Conservation (phyloP, 202 grass and related monocot species). For the Carex sylvatica region DNA sequence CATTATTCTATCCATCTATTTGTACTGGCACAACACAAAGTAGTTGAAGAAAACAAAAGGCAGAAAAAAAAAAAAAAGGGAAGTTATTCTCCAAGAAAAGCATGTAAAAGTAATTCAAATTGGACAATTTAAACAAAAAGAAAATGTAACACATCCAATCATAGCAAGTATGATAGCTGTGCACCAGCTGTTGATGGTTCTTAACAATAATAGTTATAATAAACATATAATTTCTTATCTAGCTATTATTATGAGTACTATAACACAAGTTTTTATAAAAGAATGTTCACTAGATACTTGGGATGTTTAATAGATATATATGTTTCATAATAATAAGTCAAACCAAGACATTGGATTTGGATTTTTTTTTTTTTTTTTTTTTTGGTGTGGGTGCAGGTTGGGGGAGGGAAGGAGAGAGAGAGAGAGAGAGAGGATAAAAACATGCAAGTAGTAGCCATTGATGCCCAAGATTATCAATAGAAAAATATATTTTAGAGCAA, state of each 20-base stretch:
- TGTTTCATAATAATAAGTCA: conserved; percentile 6
- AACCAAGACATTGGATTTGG: not conserved
- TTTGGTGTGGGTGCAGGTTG: not conserved
- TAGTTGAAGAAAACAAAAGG: not conserved
- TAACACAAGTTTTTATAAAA: not conserved
- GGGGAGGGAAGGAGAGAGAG: not conserved
- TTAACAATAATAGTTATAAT: not conserved
- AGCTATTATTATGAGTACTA: not conserved
- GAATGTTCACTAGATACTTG: not conserved
- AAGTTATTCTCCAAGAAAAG: not conserved
- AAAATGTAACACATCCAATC: not conserved
- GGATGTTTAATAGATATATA: not conserved
- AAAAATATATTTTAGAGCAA: not conserved
- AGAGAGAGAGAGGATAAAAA: not conserved
- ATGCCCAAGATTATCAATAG: not conserved
- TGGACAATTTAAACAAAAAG: not conserved
- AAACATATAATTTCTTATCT: not conserved
- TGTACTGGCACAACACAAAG: not conserved
- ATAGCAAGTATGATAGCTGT: not conserved
- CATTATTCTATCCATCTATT: not conserved
- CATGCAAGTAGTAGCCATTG: conserved; percentile 3
- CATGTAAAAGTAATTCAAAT: not conserved
- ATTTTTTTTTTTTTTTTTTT: not conserved
- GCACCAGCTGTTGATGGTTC: not conserved
- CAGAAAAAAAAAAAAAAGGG: not conserved